Conservation (phyloP, 768 basidiomycete genomes). For the Termitomyces bulborhizus region DNA sequence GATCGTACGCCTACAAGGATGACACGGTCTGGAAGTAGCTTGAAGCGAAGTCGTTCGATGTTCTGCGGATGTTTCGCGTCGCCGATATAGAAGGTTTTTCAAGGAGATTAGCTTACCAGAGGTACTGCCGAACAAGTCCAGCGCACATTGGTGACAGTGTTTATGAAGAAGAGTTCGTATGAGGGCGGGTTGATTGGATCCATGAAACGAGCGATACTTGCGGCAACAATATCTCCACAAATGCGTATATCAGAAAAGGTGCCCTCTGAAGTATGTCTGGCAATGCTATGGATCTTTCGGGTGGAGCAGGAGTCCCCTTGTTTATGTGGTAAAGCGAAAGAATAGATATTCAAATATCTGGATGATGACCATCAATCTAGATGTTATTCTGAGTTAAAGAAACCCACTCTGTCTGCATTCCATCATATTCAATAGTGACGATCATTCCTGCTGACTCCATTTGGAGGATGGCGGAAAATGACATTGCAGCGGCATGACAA, state of each 20-base stretch:
- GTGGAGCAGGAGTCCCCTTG: slow-evolving; percentile 6
- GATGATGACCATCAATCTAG: neutral
- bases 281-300: slow-evolving; percentile 9
- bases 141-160: slow-evolving; percentile 18
- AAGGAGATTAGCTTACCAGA: slow-evolving; percentile 1
- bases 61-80: slow-evolving; percentile 15
- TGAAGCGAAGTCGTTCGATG: slow-evolving; percentile 26
- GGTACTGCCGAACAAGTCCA: slow-evolving; percentile 8
- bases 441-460: slow-evolving; percentile 7
- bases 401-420: slow-evolving; percentile 9
- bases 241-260: slow-evolving; percentile 20
- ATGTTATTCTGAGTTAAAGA: neutral
- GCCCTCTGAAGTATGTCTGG: slow-evolving; percentile 12
- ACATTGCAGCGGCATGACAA: slow-evolving; percentile 20
- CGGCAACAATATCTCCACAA: slow-evolving; percentile 21
- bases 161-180: slow-evolving; percentile 23
- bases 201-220: slow-evolving; percentile 15
- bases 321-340: slow-evolving; percentile 13
- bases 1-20: slow-evolving; percentile 25
- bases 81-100: slow-evolving; percentile 12
- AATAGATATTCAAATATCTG: slow-evolving; percentile 17
- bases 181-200: slow-evolving; percentile 12
- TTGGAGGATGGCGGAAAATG: slow-evolving; percentile 27
- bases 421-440: slow-evolving; percentile 9
- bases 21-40: slow-evolving; percentile 23